Conservation (phyloP, 2,329 filamentous ascomycete genomes). For the Lachnellula cervina region DNA sequence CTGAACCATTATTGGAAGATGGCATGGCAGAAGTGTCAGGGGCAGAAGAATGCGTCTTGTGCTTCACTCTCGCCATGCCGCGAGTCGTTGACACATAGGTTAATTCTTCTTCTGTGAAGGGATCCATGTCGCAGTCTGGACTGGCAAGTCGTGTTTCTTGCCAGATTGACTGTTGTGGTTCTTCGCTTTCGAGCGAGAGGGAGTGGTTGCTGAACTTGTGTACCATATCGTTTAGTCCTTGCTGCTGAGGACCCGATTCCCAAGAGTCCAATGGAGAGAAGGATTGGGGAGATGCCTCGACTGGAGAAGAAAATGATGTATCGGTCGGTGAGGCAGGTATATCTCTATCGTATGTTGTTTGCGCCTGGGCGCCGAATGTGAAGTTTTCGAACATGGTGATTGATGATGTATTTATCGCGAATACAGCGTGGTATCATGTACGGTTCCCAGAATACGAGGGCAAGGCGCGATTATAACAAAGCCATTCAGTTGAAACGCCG, state of each 20-base stretch:
- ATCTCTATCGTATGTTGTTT: constrained; percentile 7
- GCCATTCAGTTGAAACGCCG: constrained; percentile 4
- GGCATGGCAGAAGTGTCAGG: constrained; percentile 2
- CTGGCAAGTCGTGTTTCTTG: constrained; percentile 2
- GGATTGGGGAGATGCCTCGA: constrained; percentile 4
- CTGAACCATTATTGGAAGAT: neutral
- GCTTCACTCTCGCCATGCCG: constrained; percentile 8
- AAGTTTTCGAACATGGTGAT: constrained; percentile 27
- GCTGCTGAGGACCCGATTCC: neutral
- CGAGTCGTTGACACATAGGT: constrained; percentile 12
- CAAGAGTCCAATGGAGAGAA: neutral
- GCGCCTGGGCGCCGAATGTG: constrained; percentile 23
- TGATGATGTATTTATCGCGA: neutral
- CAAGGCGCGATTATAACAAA: neutral
- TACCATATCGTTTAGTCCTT: constrained; percentile 7
- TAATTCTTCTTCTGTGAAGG: constrained; percentile 7
- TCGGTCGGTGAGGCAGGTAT: constrained; percentile 21
- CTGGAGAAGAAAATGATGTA: constrained; percentile 18
- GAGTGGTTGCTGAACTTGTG: constrained; percentile 5
- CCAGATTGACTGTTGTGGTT: constrained; percentile 15
- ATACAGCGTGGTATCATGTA: neutral
- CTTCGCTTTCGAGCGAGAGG: constrained; percentile 11
- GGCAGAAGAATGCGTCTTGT: constrained; percentile 5
- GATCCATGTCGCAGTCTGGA: constrained; percentile 11
- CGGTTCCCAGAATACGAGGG: neutral